Percentiles rank a stretch among this genome's conserved stretches.
These are phyloP conservation scores for Colletotrichum incanum DNA, from an alignment of 2,329 filamentous ascomycete genomes.

Conservation along the genomic window DNA sequence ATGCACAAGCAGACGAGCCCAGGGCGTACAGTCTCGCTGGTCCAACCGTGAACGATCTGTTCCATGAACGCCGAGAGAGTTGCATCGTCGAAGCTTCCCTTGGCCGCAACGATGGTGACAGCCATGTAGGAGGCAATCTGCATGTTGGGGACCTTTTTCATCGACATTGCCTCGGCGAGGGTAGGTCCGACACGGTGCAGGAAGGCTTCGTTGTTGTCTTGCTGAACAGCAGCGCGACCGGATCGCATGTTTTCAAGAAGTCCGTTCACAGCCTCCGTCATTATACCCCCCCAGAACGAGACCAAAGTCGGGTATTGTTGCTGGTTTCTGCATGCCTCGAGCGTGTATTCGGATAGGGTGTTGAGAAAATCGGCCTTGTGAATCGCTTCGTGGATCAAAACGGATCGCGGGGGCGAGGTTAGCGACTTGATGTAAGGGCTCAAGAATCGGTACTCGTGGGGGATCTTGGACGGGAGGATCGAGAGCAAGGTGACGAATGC, in stretches of 20 bases:
- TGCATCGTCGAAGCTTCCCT: constrained; percentile 83
- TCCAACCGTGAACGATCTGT: constrained; percentile 85
- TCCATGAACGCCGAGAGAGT: constrained; percentile 93
- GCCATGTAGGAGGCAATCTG: constrained; percentile 95
- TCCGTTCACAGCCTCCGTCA: constrained; percentile 86
- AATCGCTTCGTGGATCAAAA: constrained; percentile 87
- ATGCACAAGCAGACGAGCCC: constrained; percentile 87
- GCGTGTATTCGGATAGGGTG: constrained; percentile 82
- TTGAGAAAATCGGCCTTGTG: constrained; percentile 84
- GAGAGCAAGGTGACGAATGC: constrained; percentile 90
- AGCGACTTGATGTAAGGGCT: constrained; percentile 87
- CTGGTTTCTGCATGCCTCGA: constrained; percentile 79
- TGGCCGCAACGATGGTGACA: constrained; percentile 86
- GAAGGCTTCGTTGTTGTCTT: constrained; percentile 85
- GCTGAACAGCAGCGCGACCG: constrained; percentile 82
- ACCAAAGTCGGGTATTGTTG: constrained; percentile 84
- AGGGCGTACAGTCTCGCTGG: constrained; percentile 78
- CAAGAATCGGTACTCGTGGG: constrained; percentile 85
- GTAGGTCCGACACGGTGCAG: constrained; percentile 77
- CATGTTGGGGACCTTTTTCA: constrained; percentile 83
- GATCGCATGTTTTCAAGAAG: constrained; percentile 85
- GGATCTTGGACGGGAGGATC: constrained; percentile 84
- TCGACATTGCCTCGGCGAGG: constrained; percentile 82
- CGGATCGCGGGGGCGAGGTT: constrained; percentile 82
- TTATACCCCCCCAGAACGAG: constrained; percentile 92